Percentiles rank a stretch among this genome's conserved stretches.
phyloP scores from a whole-genome alignment of 768 basidiomycete species.

The Collybia sordida region DNA sequence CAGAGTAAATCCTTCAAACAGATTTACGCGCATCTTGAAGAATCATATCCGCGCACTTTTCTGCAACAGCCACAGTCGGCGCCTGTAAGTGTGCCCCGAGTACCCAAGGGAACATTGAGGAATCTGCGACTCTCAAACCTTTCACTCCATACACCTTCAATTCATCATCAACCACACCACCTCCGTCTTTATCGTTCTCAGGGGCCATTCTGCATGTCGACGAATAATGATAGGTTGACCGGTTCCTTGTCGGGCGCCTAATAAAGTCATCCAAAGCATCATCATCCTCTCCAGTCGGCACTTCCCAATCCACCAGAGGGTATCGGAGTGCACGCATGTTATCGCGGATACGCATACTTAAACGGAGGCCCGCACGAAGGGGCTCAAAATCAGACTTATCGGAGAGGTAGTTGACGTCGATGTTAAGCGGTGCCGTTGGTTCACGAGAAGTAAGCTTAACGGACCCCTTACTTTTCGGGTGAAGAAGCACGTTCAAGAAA shows the following conservation, averaged over 20 bases:
- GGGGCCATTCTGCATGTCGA: slow-evolving; percentile 37
- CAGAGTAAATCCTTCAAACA: too few species aligned
- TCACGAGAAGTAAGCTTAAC: slow-evolving; percentile 25
- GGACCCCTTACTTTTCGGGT: slow-evolving; percentile 19
- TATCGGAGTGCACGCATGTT: slow-evolving; percentile 22
- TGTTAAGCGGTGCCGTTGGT: slow-evolving; percentile 23
- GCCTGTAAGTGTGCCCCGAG: slow-evolving; percentile 14
- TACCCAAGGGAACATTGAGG: slow-evolving; percentile 18
- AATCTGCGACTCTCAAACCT: slow-evolving; percentile 18
- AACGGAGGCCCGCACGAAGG: slow-evolving; percentile 23
- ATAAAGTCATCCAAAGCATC: slow-evolving; percentile 30
- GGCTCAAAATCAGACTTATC: slow-evolving; percentile 20
- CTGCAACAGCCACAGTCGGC: slow-evolving; percentile 15
- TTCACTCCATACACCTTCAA: slow-evolving; percentile 19
- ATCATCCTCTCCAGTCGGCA: slow-evolving; percentile 25
- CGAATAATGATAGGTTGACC: slow-evolving; percentile 33
- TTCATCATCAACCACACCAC: slow-evolving; percentile 20
- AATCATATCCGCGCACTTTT: slow-evolving; percentile 14
- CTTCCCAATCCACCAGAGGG: slow-evolving; percentile 20
- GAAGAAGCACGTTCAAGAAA: slow-evolving; percentile 14
- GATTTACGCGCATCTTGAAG: too few species aligned
- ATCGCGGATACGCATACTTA: slow-evolving; percentile 18
- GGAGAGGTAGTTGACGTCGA: slow-evolving; percentile 29
- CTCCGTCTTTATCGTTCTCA: slow-evolving; percentile 14
- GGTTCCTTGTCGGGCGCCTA: slow-evolving; percentile 6